Evolutionary conservation across 2,329 filamentous ascomycete species (phyloP).

Genomic region (Geosmithia putterillii): DNA sequence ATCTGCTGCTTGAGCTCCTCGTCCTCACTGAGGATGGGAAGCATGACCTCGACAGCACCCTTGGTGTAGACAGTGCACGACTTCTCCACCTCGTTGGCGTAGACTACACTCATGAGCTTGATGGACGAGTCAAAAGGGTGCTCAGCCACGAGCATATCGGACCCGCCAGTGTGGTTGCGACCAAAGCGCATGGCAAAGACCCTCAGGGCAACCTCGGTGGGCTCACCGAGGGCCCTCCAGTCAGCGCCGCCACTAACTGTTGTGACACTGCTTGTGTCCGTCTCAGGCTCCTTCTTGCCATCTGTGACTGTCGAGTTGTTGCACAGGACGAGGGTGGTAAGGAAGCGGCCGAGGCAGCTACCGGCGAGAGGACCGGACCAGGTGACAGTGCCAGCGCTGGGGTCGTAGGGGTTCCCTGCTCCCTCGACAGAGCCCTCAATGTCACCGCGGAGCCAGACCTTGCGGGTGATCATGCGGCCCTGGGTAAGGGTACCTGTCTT

Average conservation of each 20-base stretch:
- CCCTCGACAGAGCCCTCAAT: constrained; percentile 39
- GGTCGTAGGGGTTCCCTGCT: constrained; percentile 48
- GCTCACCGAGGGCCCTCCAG: constrained; percentile 53
- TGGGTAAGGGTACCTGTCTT: constrained; percentile 58
- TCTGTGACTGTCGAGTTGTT: constrained; percentile 43
- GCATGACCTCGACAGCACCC: constrained; percentile 44
- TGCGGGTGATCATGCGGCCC: constrained; percentile 53
- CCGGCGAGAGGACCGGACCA: constrained; percentile 29
- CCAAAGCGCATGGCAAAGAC: constrained; percentile 61
- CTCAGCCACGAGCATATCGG: constrained; percentile 43
- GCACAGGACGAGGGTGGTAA: constrained; percentile 46
- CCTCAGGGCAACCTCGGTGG: constrained; percentile 63
- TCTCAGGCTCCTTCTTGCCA: constrained; percentile 30
- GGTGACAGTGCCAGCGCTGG: constrained; percentile 38
- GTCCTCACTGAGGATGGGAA: constrained; percentile 36
- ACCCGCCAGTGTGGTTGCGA: constrained; percentile 28
- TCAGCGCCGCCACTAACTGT: constrained; percentile 25
- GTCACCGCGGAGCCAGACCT: constrained; percentile 46
- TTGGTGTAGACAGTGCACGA: constrained; percentile 39
- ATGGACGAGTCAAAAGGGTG: constrained; percentile 63
- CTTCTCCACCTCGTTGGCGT: constrained; percentile 22
- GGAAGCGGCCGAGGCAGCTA: constrained; percentile 29
- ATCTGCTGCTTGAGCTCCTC: constrained; percentile 33
- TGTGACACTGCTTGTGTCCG: constrained; percentile 33
- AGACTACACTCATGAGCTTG: constrained; percentile 66